phyloP scores from a whole-genome alignment of 169 alveolate species.

The Cryptosporidium bovis region DNA sequence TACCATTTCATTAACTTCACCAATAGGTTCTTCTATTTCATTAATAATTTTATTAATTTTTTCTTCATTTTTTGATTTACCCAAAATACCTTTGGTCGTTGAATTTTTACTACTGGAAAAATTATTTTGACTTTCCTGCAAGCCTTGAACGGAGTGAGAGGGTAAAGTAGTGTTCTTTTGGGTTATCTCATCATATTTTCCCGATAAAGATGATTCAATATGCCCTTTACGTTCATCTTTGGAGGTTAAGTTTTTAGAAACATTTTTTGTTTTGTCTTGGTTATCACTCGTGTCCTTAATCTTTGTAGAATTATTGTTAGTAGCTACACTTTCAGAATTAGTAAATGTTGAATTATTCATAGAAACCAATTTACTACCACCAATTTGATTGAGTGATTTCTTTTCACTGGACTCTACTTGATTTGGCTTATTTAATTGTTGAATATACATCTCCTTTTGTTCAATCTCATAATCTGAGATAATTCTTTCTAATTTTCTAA shows the following conservation, averaged over 20 bases:
- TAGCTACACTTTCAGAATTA: not conserved
- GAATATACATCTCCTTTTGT: not conserved
- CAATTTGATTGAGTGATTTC: not conserved
- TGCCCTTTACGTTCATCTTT: not conserved
- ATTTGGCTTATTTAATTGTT: not conserved
- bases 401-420: not conserved
- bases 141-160: not conserved
- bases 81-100: not conserved
- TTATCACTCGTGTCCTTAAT: not conserved
- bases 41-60: constrained; percentile 30
- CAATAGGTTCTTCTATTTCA: constrained; percentile 47
- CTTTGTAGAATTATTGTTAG: not conserved
- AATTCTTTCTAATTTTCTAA: constrained; percentile 4
- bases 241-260: not conserved
- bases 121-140: not conserved
- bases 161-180: not conserved
- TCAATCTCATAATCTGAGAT: constrained; percentile 6
- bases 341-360: not conserved
- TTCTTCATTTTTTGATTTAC: constrained; percentile 10
- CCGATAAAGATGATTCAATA: not conserved
- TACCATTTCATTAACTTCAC: constrained; percentile 32
- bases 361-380: not conserved
- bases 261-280: not conserved
- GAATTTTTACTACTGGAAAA: not conserved
- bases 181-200: not conserved